Evolutionary conservation across 2,329 filamentous ascomycete species (phyloP), one percentile per base, ranked within the genome.

Genomic region (Alternaria infectoria): DNA sequence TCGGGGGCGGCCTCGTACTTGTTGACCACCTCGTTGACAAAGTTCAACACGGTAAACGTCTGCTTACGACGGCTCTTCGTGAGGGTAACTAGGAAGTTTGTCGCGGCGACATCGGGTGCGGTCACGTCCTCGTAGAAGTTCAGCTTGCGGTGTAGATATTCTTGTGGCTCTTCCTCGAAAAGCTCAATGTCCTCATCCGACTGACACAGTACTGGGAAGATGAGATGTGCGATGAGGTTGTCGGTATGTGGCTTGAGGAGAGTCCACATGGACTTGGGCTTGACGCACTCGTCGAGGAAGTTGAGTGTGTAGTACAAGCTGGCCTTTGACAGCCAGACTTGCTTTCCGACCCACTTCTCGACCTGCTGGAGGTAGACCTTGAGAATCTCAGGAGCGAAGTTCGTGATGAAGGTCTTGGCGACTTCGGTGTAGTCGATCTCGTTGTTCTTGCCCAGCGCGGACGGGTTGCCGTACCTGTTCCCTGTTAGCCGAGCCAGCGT

Each of bases 111-210:
- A 79, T 98, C 96, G 7, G 96, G 96, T 15, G 96, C 91, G 0
- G 95, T 97, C 5, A 97, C 92, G 77, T 99, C 96, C 81, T 99
- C 96, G 79, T 97, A 99, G 77, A 95, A 97, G 81, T 98, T 99
- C 64, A 99, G 86, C 80, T 97, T 98, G 60, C 96, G 90, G 83
- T 99, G 96, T 44, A 99, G 88, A 78, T 98, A 99, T 81, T 99
- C 96, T 66, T 96, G 92, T 6, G 96, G 96, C 76, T 99, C 93
- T 12, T 94, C 91, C 77, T 97, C 89, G 77, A 99, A 99, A 70
- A 97, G 89, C 79, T 97, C 93, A 54, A 97, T 87, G 74, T 99
- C 96, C 65, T 98, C 95, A 67, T 94, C 89, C 19, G 91, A 92
- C 71, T 97, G 90, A 81, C 96, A 99, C 65, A 99, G 86, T 25